Evolutionary conservation across 208 protist species (phyloP).

Genomic region (Leishmania braziliensis): DNA sequence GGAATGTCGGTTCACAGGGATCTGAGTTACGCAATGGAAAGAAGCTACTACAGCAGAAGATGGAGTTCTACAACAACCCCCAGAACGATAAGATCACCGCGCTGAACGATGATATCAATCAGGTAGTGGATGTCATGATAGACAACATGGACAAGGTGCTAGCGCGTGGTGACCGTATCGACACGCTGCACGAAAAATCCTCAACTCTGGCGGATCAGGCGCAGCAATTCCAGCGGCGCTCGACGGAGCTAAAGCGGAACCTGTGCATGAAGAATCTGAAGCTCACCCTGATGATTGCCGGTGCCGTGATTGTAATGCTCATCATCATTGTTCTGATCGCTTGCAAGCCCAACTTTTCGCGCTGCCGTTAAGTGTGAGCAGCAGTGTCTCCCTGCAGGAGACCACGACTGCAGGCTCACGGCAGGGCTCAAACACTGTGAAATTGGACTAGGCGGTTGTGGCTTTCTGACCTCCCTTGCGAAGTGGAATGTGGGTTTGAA

Average conservation of each 20-base stretch:
- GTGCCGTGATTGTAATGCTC: conserved; percentile 66
- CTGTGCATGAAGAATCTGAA: conserved; percentile 92
- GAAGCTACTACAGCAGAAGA: conserved; percentile 93
- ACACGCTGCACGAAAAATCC: conserved; percentile 89
- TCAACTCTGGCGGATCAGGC: conserved; percentile 81
- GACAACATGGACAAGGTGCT: conserved; percentile 94
- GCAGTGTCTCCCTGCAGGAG: not conserved
- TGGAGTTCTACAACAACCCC: conserved; percentile 94
- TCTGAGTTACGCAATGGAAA: conserved; percentile 85
- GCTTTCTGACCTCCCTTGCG: not conserved
- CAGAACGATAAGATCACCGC: conserved; percentile 92
- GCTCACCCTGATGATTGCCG: conserved; percentile 84
- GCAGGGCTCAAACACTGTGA: not conserved
- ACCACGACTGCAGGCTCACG: not conserved
- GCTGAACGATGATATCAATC: conserved; percentile 90
- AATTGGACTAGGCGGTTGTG: not conserved
- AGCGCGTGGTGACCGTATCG: conserved; percentile 84
- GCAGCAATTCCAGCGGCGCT: conserved; percentile 81
- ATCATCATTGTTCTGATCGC: conserved; percentile 86
- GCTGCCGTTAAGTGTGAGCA: conserved; percentile 40
- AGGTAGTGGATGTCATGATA: conserved; percentile 93
- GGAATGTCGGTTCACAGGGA: conserved; percentile 45
- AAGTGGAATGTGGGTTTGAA: not conserved
- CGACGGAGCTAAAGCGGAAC: conserved; percentile 88
- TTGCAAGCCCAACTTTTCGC: conserved; percentile 88